Conservation (phyloP, 345 rosid genomes). For the Combretum micranthum region DNA sequence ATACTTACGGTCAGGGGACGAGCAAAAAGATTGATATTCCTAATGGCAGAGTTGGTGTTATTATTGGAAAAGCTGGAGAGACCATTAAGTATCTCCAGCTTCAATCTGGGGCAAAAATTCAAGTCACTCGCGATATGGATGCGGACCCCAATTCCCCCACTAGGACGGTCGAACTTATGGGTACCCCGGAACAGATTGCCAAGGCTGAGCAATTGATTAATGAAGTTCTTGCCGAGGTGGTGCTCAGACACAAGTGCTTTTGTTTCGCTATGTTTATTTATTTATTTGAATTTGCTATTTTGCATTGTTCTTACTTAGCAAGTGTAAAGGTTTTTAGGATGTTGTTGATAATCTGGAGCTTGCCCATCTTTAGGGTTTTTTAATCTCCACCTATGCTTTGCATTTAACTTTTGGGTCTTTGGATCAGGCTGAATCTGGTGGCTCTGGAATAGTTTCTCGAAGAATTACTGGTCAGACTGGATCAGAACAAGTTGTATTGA, state of each 20-base stretch:
- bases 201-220: conserved; percentile 86
- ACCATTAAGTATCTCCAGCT: conserved; percentile 89
- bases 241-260: neutral
- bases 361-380: too few relatives aligned
- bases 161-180: conserved; percentile 77
- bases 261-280: neutral
- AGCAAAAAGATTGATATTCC: conserved; percentile 93
- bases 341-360: too few relatives aligned
- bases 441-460: conserved; percentile 67
- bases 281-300: neutral
- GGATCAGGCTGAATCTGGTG: conserved; percentile 86
- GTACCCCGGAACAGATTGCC: conserved; percentile 75
- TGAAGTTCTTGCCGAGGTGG: conserved; percentile 87
- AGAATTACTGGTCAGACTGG: conserved; percentile 74
- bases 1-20: conserved; percentile 54
- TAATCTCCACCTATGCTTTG: neutral
- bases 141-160: conserved; percentile 65
- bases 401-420: neutral
- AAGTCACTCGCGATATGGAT: conserved; percentile 91
- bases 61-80: conserved; percentile 96
- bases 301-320: neutral
- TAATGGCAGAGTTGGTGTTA: conserved; percentile 90
- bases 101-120: conserved; percentile 98
- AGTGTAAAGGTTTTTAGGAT: neutral
- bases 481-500: conserved; percentile 69